Conservation (phyloP, 2,329 filamentous ascomycete species). For the Diatrype stigma region DNA sequence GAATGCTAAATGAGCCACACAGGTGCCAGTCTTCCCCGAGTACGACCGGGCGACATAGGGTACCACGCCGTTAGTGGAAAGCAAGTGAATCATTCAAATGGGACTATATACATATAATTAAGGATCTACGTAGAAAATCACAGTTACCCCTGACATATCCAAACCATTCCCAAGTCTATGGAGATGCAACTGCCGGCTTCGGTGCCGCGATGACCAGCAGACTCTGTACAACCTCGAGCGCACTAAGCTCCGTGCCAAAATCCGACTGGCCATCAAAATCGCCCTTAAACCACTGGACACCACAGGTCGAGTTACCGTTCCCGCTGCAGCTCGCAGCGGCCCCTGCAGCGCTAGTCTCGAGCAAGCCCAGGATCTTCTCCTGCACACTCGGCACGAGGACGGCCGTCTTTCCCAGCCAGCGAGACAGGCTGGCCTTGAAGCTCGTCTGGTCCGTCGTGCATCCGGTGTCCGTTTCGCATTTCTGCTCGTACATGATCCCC, state of each 20-base stretch:
- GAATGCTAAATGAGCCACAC: too few relatives aligned
- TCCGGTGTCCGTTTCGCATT: constrained; percentile 34
- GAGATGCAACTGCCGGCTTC: constrained; percentile 9
- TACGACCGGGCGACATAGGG: too few relatives aligned
- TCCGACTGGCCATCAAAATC: constrained; percentile 30
- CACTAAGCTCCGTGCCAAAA: constrained; percentile 31
- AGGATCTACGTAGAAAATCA: too few relatives aligned
- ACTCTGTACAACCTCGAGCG: constrained; percentile 29
- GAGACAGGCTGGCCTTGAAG: constrained; percentile 24
- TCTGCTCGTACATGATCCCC: constrained; percentile 31
- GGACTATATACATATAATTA: too few relatives aligned
- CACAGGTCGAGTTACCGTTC: constrained; percentile 25
- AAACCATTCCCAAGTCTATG: not conserved
- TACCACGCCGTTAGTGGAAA: too few relatives aligned
- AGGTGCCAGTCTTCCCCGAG: too few relatives aligned
- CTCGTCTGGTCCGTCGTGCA: constrained; percentile 35
- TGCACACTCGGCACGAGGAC: constrained; percentile 30
- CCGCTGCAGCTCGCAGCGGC: constrained; percentile 29
- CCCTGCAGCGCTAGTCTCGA: constrained; percentile 26
- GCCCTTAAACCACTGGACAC: constrained; percentile 27
- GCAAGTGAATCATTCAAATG: too few relatives aligned
- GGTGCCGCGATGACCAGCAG: constrained; percentile 17
- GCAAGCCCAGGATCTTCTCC: constrained; percentile 22
- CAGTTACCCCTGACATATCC: too few relatives aligned
- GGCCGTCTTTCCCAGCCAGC: constrained; percentile 28